Evolutionary conservation across 208 protist genomes (phyloP), one percentile per base, ranked within the genome.

Genomic region (Acanthamoeba castellanii): DNA sequence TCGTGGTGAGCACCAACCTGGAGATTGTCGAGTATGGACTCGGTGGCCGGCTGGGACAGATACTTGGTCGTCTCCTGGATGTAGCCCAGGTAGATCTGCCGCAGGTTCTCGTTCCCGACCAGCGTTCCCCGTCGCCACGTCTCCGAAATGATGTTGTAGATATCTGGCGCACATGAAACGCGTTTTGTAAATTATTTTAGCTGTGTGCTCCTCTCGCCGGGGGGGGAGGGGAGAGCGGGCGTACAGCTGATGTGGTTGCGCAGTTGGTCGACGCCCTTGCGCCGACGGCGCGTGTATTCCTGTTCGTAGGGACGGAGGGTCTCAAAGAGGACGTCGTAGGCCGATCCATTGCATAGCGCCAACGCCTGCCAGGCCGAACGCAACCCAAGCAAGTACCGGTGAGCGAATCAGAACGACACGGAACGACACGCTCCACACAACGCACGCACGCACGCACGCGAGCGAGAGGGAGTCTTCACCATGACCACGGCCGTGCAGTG

Each of bases 161-260:
- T 92, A 34, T 50, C 87, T 92, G 87, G 5, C 13, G 32, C n/a
- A n/a, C n/a, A n/a, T n/a, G n/a, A n/a, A n/a, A n/a, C n/a, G n/a
- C n/a, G n/a, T n/a, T n/a, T n/a, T n/a, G n/a, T n/a, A n/a, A n/a
- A n/a, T n/a, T n/a, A n/a, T n/a, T n/a, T n/a, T n/a, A n/a, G n/a
- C n/a, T n/a, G n/a, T n/a, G n/a, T n/a, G n/a, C n/a, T n/a, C n/a
- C n/a, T n/a, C n/a, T n/a, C n/a, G n/a, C n/a, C n/a, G n/a, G n/a
- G n/a, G n/a, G n/a, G n/a, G n/a, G n/a, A n/a, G n/a, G n/a, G 42
- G 55, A 59, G n/a, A n/a, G n/a, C 8, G 18, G 3, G 30, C 61
- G 59, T 92, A 92, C 87, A 92, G 61, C 87, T 92, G 34, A 92
- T 27, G 27, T 92, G 50, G 55, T 92, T 74, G 30, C 87, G 87